Evolutionary conservation across 1,284 basidiomycete genomes (phyloP).

Genomic region (Rhodotorula sp.): DNA sequence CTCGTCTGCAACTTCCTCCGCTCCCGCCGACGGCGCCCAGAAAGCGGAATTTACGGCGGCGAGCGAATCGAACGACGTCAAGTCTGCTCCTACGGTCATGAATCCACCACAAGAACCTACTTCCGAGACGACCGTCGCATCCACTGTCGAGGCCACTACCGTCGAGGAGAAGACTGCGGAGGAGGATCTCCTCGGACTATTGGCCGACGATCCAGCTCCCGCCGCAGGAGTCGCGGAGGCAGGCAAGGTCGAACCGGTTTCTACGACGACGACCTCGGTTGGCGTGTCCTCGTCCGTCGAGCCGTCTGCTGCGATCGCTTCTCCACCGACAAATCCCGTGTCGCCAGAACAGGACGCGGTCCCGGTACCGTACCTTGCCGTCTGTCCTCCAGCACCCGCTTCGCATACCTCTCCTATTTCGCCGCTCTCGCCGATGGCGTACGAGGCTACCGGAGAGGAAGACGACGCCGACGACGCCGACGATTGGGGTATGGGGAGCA

Average conservation of each 20-base stretch:
- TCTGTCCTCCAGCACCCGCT: too few relatives aligned
- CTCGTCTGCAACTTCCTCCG: too few relatives aligned
- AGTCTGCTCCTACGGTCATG: not conserved
- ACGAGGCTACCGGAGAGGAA: not conserved
- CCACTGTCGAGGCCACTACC: not conserved
- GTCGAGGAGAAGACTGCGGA: not conserved
- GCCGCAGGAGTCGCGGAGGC: not conserved
- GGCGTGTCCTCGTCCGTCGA: too few relatives aligned
- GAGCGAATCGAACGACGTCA: not conserved
- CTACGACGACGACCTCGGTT: not conserved
- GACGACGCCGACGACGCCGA: slow-evolving; percentile 12
- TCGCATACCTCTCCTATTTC: too few relatives aligned
- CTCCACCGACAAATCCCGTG: not conserved
- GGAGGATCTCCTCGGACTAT: not conserved
- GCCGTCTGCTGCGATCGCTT: too few relatives aligned
- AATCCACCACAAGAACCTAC: not conserved
- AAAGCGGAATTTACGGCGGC: not conserved
- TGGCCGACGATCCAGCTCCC: not conserved
- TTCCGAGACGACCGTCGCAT: not conserved
- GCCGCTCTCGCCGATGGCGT: too few relatives aligned
- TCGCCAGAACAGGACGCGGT: not conserved
- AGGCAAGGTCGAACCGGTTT: too few relatives aligned
- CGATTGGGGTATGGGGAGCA: slow-evolving; percentile 7
- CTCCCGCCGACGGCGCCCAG: not conserved
- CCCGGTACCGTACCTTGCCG: too few relatives aligned